These are phyloP conservation scores for Telfairia occidentalis DNA, from an alignment of 331 rosid genomes.

Conservation along the genomic window DNA sequence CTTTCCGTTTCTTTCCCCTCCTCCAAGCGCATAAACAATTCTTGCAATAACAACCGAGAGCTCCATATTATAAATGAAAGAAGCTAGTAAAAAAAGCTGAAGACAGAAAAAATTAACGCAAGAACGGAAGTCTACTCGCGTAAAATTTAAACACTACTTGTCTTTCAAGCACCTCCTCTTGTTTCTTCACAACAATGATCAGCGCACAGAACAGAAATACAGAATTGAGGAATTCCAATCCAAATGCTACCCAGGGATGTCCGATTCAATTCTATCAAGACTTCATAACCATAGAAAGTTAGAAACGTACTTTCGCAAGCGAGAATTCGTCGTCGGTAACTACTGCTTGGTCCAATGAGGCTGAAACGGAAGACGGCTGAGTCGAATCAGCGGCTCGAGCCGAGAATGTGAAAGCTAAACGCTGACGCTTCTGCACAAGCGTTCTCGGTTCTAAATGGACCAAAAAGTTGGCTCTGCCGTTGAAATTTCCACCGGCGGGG, in stretches of 20 bases:
- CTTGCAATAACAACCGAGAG: neutral
- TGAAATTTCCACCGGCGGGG: neutral
- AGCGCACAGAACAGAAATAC: neutral
- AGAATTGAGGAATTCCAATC: neutral
- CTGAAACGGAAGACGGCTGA: constrained; percentile 33
- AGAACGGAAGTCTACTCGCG: neutral
- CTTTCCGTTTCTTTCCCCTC: neutral
- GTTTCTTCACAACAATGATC: neutral
- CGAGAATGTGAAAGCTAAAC: neutral
- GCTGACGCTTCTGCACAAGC: constrained; percentile 6
- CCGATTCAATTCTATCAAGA: neutral
- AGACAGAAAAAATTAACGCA: neutral
- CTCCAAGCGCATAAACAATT: neutral
- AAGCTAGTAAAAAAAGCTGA: neutral
- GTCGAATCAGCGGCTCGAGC: constrained; percentile 62
- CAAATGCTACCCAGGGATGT: neutral
- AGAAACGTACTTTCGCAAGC: constrained; percentile 42
- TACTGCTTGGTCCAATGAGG: constrained; percentile 27
- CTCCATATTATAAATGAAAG: neutral
- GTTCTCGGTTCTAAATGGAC: constrained; percentile 7
- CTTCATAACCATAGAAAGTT: neutral
- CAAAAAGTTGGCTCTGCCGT: constrained; percentile 12
- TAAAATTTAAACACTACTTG: neutral
- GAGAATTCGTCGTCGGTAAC: constrained; percentile 63
- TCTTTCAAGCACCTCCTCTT: neutral